Evolutionary conservation across 306 rosid genomes (phyloP).

Genomic region (Vigna nakashimae): DNA sequence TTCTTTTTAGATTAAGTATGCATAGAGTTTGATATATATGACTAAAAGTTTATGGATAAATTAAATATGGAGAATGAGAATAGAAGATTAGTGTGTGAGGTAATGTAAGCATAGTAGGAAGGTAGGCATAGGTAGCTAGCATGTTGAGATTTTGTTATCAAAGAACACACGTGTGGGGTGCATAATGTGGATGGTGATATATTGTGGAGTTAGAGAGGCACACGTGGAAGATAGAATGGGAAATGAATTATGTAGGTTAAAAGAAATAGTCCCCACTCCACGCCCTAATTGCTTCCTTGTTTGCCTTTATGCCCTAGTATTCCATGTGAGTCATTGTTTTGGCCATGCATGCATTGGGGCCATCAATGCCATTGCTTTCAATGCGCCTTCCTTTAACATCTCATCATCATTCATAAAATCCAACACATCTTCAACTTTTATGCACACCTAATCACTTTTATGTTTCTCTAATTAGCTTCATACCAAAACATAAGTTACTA

Average conservation of each 20-base stretch:
- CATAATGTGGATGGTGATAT: conserved; percentile 50
- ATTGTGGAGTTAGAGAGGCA: conserved; percentile 55
- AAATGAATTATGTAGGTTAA: conserved; percentile 17
- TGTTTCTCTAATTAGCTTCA: too few relatives aligned
- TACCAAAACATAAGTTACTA: too few relatives aligned
- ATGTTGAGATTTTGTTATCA: conserved; percentile 21
- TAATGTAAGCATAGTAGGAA: background rate
- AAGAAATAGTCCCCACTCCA: background rate
- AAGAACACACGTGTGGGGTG: conserved; percentile 59
- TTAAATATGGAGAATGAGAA: too few relatives aligned
- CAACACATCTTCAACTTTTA: background rate
- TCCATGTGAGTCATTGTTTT: conserved; percentile 43
- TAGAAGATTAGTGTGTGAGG: too few relatives aligned
- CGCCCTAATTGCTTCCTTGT: conserved; percentile 46
- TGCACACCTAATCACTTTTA: too few relatives aligned
- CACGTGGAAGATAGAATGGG: conserved; percentile 60
- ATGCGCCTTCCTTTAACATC: conserved; percentile 34
- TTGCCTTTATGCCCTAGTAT: conserved; percentile 36
- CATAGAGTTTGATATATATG: too few relatives aligned
- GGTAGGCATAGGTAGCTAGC: background rate
- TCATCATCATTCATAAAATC: conserved; percentile 1
- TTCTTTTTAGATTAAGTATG: too few relatives aligned
- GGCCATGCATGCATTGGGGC: conserved; percentile 42
- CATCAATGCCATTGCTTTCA: background rate
- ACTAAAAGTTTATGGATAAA: too few relatives aligned